A percentile compares a stretch with the other conserved stretches of the same genome.
phyloP scores from a whole-genome alignment of 805 yeast species.

The Candida parachauliodes region DNA sequence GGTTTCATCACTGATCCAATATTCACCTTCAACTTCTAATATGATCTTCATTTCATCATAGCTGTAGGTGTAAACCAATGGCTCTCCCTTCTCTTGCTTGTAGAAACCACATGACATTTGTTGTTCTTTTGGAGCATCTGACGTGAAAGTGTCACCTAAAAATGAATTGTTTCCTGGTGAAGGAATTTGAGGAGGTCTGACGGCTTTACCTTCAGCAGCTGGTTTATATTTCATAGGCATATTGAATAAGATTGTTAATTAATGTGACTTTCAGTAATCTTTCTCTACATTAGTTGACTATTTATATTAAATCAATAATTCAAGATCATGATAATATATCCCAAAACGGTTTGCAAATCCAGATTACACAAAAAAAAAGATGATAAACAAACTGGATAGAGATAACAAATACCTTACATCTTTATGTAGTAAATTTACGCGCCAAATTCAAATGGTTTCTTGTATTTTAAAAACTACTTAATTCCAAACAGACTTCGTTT shows the following conservation, averaged over 20 bases:
- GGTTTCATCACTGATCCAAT: constrained; percentile 58
- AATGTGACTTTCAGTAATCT: too few relatives aligned
- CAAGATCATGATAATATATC: neutral
- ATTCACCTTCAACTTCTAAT: constrained; percentile 65
- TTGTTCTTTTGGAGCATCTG: constrained; percentile 57
- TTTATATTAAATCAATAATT: too few relatives aligned
- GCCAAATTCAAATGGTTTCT: too few relatives aligned
- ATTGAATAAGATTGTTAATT: too few relatives aligned
- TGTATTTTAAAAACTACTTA: constrained; percentile 2
- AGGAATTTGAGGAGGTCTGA: constrained; percentile 57
- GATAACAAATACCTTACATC: too few relatives aligned
- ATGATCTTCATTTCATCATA: constrained; percentile 69
- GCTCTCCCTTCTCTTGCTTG: constrained; percentile 65
- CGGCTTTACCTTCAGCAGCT: constrained; percentile 48
- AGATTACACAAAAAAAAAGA: constrained; percentile 1
- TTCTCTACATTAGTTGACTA: too few relatives aligned
- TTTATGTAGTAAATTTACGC: too few relatives aligned
- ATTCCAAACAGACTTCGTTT: constrained; percentile 4
- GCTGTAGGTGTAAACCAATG: constrained; percentile 60
- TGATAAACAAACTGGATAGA: too few relatives aligned
- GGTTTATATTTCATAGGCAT: constrained; percentile 58
- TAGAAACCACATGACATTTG: constrained; percentile 67
- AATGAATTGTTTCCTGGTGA: constrained; percentile 67
- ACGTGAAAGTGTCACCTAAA: constrained; percentile 62
- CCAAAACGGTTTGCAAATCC: neutral